Conservation (phyloP, 768 basidiomycete species). For the Harrya chromipes region DNA sequence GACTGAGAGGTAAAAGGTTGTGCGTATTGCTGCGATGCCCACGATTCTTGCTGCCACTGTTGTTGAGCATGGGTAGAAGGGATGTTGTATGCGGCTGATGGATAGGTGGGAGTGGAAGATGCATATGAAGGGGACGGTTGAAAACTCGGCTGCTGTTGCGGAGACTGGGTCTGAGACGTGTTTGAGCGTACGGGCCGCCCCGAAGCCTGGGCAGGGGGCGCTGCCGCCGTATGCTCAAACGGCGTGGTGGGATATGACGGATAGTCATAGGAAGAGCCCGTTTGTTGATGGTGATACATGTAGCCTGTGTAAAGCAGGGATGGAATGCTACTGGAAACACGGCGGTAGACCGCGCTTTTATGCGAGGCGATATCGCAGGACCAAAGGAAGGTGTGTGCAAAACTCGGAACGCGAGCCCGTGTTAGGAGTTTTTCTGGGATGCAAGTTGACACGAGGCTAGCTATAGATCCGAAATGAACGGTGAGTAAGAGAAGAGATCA, state of each 20-base stretch:
- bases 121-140: slow-evolving; percentile 29
- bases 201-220: slow-evolving; percentile 28
- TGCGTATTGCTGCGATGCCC: slow-evolving; percentile 35
- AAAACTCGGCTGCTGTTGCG: slow-evolving; percentile 26
- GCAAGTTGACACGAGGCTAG: slow-evolving; percentile 31
- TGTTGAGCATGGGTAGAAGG: slow-evolving; percentile 34
- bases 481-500: slow-evolving; percentile 34
- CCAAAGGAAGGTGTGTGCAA: slow-evolving; percentile 20
- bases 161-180: slow-evolving; percentile 34
- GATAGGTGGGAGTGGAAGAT: slow-evolving; percentile 24
- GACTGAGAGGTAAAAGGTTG: slow-evolving; percentile 34
- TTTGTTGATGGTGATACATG: slow-evolving; percentile 50
- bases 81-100: slow-evolving; percentile 29
- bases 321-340: slow-evolving; percentile 23
- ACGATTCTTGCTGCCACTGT: slow-evolving; percentile 42
- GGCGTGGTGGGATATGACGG: slow-evolving; percentile 37
- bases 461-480: slow-evolving; percentile 37
- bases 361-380: slow-evolving; percentile 28
- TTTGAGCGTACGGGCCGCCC: slow-evolving; percentile 28
- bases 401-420: slow-evolving; percentile 28
- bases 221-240: slow-evolving; percentile 19
- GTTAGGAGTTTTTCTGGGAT: slow-evolving; percentile 28
- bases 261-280: slow-evolving; percentile 50
- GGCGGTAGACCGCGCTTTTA: slow-evolving; percentile 29
- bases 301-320: slow-evolving; percentile 53